Conservation (phyloP, 768 basidiomycete species). For the Sporobolomyces phaffii region DNA sequence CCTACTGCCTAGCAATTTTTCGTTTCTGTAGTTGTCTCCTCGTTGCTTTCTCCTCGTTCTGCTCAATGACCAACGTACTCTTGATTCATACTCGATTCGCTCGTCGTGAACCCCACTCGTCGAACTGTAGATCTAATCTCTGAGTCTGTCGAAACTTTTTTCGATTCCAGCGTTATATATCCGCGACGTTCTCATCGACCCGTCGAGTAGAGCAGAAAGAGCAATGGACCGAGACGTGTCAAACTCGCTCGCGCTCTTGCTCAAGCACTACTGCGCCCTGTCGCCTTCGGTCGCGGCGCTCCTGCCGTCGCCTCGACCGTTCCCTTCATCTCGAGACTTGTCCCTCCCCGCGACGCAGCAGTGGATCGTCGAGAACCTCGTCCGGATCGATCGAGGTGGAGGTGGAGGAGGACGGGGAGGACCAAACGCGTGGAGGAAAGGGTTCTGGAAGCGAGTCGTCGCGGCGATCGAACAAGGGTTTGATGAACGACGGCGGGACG, state of each 20-base stretch:
- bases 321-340: slow-evolving; percentile 2
- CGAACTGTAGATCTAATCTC: no score
- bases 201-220: no score
- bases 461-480: slow-evolving; percentile 25
- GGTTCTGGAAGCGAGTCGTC: slow-evolving; percentile 24
- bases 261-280: slow-evolving; percentile 13
- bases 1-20: no score
- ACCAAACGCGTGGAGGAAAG: slow-evolving; percentile 13
- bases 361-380: slow-evolving; percentile 20
- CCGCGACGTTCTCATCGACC: no score
- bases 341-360: slow-evolving; percentile 18
- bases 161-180: not conserved
- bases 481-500: not conserved
- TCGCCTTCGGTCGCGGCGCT: slow-evolving; percentile 3
- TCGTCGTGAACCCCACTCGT: no score
- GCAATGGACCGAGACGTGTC: not conserved
- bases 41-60: no score
- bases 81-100: no score
- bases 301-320: slow-evolving; percentile 12
- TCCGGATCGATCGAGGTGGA: not conserved
- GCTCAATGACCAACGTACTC: no score
- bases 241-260: not conserved
- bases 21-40: no score
- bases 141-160: no score
- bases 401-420: not conserved